Evolutionary conservation across 176 grass and related monocot genomes (phyloP), one percentile per base, ranked within the genome.

Genomic region (Thinopyrum elongatum): DNA sequence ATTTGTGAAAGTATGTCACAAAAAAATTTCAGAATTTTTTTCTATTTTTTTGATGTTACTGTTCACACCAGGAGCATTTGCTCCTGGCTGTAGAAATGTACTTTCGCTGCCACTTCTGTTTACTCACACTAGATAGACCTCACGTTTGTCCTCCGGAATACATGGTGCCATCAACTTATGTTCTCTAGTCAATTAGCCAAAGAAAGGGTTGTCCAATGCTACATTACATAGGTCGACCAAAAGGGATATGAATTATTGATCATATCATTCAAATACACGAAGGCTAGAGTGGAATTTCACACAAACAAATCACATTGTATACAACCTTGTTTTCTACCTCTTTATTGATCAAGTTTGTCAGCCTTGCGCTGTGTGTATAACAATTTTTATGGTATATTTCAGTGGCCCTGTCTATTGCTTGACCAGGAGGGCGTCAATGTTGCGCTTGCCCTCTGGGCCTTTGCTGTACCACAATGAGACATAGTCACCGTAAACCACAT

Each of bases 391-490:
- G 28, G 68, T 7, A 60, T 17, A 6, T 21, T 57, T 22, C n/a
- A 83, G 82, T n/a, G 1, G 19, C 79, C 47, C 47, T 76, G 70
- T 86, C 66, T 86, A 88, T 15, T 84, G 44, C 49, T 92, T 22
- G 63, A 94, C 91, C 77, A 90, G 65, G 69, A 98, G 93, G 31
- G 86, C 90, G 4, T 98, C 95, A 35, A 98, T 94, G 68, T 98
- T 98, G 70, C 91, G 84, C 90, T 95, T 98, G 44, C 95, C 95
- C 36, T 95, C 93, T 30, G 93, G 96, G 31, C 96, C 96, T 91
- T 98, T 93, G 65, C 86, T 89, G 76, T 98, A 98, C 96, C 96
- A 98, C 8, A 91, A 95, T 28, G 90, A 95, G 51, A 98, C 88
- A 21, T 94, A 98, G 59, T 98, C 93, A 16, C 96, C 96, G 63